These are phyloP conservation scores for Schoenoplectus tabernaemontani DNA, from an alignment of 202 grass and related monocot species.

Conservation along the genomic window DNA sequence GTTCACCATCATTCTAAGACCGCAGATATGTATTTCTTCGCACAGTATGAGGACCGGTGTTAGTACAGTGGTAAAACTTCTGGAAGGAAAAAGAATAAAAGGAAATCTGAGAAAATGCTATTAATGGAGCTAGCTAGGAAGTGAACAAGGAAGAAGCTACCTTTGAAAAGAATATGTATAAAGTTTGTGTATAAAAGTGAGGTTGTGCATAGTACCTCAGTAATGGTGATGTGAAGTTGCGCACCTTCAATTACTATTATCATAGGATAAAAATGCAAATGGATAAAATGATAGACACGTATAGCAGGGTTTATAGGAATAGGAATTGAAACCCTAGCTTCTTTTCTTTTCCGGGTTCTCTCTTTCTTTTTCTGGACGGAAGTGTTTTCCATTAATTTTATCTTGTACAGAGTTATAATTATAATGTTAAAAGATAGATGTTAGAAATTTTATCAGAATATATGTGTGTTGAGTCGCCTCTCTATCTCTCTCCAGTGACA, in stretches of 20 bases:
- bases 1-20: constrained; percentile 31
- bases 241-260: not conserved
- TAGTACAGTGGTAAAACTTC: not conserved
- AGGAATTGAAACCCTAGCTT: constrained; percentile 19
- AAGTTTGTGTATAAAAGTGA: constrained; percentile 15
- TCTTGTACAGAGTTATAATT: constrained; percentile 11
- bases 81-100: too few species aligned
- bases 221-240: constrained; percentile 8
- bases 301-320: constrained; percentile 15
- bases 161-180: constrained; percentile 7
- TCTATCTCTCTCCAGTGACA: not conserved
- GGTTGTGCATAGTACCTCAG: not conserved
- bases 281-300: constrained; percentile 6
- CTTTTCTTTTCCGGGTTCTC: not conserved
- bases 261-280: not conserved
- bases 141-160: constrained; percentile 17
- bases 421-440: not conserved
- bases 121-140: not conserved
- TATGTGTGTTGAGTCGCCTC: not conserved
- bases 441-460: not conserved
- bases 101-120: not conserved
- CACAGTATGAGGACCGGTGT: not conserved
- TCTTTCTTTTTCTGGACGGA: constrained; percentile 5
- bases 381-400: constrained; percentile 6
- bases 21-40: not conserved